Conservation (phyloP, 208 protist species). For the Kentomonas sorsogonicus region DNA sequence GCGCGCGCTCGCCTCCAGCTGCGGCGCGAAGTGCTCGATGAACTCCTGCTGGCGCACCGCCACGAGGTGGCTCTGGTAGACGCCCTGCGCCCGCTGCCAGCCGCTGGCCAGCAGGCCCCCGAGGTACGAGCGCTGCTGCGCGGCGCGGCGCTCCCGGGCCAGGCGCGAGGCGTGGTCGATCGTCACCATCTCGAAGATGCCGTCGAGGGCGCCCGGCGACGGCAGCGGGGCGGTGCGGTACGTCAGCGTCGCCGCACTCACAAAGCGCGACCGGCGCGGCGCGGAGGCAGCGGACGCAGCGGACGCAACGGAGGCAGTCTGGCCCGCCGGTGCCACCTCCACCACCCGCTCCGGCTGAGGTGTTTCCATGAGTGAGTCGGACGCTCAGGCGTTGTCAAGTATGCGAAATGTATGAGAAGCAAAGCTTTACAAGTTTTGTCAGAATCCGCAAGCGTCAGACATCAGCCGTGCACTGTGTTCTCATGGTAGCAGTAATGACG, state of each 20-base stretch:
- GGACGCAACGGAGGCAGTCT: no score
- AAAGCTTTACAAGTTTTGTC: no score
- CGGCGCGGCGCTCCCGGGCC: background rate
- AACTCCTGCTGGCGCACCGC: slow-evolving; percentile 30
- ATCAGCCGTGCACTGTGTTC: no score
- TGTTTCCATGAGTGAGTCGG: no score
- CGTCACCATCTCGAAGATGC: slow-evolving; percentile 28
- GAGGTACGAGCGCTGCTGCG: background rate
- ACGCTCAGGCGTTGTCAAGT: no score
- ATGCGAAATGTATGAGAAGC: no score
- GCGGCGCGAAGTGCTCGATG: slow-evolving; percentile 33
- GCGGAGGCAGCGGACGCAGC: no score
- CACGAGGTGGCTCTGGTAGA: slow-evolving; percentile 9
- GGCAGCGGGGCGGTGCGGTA: slow-evolving; percentile 50
- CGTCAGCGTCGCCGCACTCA: slow-evolving; percentile 40
- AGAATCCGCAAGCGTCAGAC: no score
- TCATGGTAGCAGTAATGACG: no score
- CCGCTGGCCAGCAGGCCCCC: no score
- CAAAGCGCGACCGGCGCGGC: slow-evolving; percentile 7
- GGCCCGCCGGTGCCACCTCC: no score
- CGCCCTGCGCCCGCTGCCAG: slow-evolving; percentile 24
- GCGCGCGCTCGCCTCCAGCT: slow-evolving; percentile 34
- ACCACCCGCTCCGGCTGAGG: no score
- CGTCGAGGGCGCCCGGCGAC: slow-evolving; percentile 15
- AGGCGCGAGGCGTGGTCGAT: slow-evolving; percentile 9